Evolutionary conservation across 192 early-diverging fungal species (phyloP), one percentile per base, ranked within the genome.

Genomic region (Mortierella hygrophila): DNA sequence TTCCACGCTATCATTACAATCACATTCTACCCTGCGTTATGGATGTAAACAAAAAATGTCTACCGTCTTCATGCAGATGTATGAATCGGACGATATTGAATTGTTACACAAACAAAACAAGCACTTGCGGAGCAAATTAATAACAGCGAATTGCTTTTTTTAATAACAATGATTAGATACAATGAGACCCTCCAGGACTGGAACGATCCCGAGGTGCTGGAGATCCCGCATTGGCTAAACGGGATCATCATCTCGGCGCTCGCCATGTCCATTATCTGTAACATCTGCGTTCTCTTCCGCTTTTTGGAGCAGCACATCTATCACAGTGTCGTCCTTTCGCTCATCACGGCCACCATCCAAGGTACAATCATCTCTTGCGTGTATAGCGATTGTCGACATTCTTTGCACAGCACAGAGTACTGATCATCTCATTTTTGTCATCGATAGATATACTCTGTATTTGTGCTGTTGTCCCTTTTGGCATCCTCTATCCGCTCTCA

Each of bases 221-320:
- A 9, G 6, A 76, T 68, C 37, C 83, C 83, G 10, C 69, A 35
- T 47, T 85, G 83, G 83, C 55, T 85, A 5, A 57, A 70, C 35
- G 70, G 10, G 23, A 77, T 80, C 37, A 65, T 76, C 47, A 70
- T 77, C 42, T 40, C 72, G 5, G 78, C 74, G 11, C 49, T 85
- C 11, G 78, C n/a, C 35, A 80, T 80, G 78, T 74, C 77, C 23
- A 60, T 80, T 16, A 57, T 77, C 38, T 85, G 83, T 38, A 80
- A 85, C 42, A 72, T 76, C 8, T 80, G 78, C n/a, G 49, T 85
- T 0, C 74, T 85, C 18, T 76, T 65, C 29, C 83, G 83, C 13
- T 85, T 85, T 57, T 63, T 85, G 29, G 83, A 85, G 44, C 49
- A 60, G 21, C 46, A 73, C 23, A 46, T 80, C 46, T 85, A 71